A percentile compares a stretch with the other conserved stretches of the same genome.
Conservation (phyloP, 768 basidiomycete genomes). For the Crepidotus variabilis region DNA sequence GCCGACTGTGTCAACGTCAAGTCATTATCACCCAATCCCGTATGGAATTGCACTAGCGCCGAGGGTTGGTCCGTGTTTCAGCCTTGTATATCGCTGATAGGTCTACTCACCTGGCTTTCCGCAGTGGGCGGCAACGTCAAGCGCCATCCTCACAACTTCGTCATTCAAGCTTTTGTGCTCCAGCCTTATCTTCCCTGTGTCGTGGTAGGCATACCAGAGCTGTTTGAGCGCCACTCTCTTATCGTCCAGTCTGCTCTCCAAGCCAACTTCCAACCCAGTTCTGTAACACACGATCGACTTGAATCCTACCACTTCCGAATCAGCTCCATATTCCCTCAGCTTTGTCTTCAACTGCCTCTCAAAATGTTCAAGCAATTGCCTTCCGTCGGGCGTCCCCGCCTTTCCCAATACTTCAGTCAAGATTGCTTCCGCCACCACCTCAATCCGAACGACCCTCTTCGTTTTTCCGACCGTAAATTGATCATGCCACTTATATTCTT, state of each 20-base stretch:
- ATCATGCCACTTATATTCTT: constrained; percentile 61
- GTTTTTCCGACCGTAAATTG: constrained; percentile 47
- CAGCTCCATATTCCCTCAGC: constrained; percentile 34
- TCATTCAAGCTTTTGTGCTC: constrained; percentile 66
- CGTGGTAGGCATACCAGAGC: constrained; percentile 30
- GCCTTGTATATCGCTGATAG: neutral
- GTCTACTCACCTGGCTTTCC: constrained; percentile 58
- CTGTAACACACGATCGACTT: constrained; percentile 80
- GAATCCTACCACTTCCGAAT: constrained; percentile 58
- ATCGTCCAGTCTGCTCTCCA: constrained; percentile 20
- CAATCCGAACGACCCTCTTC: constrained; percentile 66
- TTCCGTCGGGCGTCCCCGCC: constrained; percentile 15
- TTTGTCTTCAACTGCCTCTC: constrained; percentile 26
- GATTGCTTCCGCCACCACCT: constrained; percentile 66
- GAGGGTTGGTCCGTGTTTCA: neutral
- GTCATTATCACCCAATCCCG: constrained; percentile 76
- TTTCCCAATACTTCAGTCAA: constrained; percentile 28
- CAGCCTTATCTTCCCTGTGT: constrained; percentile 43
- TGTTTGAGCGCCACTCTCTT: constrained; percentile 27
- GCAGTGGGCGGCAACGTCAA: constrained; percentile 47
- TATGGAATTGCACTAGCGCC: constrained; percentile 75
- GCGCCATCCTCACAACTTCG: constrained; percentile 50
- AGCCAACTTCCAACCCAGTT: constrained; percentile 59
- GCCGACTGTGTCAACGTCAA: constrained; percentile 54
- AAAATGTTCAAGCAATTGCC: constrained; percentile 22